phyloP scores from a whole-genome alignment of 257 asterid genomes.

The Verbascum thapsus region DNA sequence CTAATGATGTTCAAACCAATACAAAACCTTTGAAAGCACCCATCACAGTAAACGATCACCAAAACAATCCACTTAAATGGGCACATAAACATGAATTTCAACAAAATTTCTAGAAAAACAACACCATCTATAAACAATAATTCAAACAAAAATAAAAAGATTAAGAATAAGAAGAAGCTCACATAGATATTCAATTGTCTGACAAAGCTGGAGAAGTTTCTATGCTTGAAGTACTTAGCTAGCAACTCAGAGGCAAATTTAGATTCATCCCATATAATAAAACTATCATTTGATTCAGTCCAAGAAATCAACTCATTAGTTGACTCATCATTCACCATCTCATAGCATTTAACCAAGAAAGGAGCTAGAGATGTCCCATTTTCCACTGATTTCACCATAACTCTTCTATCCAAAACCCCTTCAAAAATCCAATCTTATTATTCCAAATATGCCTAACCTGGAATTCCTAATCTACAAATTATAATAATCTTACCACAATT shows the following conservation, averaged over 20 bases:
- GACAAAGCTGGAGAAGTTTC: constrained; percentile 85
- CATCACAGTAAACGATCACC: not conserved
- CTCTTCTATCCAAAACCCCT: constrained; percentile 21
- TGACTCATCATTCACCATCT: constrained; percentile 83
- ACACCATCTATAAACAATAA: not conserved
- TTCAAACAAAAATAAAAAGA: not conserved
- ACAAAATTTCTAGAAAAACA: not conserved
- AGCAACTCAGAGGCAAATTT: constrained; percentile 65
- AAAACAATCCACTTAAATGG: not conserved
- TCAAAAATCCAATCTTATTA: too few species aligned
- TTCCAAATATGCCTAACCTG: not conserved
- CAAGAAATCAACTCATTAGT: constrained; percentile 84
- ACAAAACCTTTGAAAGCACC: not conserved
- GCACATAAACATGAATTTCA: not conserved
- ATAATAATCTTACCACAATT: not conserved
- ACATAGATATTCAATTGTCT: constrained; percentile 95
- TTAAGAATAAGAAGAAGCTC: too few species aligned
- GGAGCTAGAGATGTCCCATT: constrained; percentile 80
- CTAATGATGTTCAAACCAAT: constrained; percentile 1
- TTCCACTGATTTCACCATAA: constrained; percentile 84
- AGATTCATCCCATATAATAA: constrained; percentile 74
- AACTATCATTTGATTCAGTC: constrained; percentile 62
- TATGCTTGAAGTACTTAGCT: constrained; percentile 90
- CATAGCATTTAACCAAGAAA: constrained; percentile 81
- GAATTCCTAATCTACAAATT: too few species aligned